phyloP scores from a whole-genome alignment of 2,329 filamentous ascomycete genomes.

The Blastomyces parvus region DNA sequence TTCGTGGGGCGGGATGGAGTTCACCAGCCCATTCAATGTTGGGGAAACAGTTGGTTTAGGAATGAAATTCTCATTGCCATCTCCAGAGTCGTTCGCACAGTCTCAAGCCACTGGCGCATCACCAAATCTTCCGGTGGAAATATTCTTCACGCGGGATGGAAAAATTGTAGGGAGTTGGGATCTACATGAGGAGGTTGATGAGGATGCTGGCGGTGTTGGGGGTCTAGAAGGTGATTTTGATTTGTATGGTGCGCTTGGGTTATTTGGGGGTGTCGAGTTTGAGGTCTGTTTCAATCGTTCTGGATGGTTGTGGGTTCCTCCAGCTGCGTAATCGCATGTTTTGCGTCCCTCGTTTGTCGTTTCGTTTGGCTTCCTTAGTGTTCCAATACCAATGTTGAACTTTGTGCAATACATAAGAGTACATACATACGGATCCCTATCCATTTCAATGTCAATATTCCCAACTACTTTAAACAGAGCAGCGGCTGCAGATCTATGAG shows the following conservation, averaged over 20 bases:
- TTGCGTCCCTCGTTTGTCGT: background rate
- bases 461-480: background rate
- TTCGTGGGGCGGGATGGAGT: conserved; percentile 50
- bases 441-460: background rate
- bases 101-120: conserved; percentile 17
- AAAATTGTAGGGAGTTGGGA: conserved; percentile 46
- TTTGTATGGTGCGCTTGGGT: conserved; percentile 50
- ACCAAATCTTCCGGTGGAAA: conserved; percentile 36
- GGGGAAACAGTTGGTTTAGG: conserved; percentile 52
- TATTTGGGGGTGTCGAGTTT: conserved; percentile 54
- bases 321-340: background rate
- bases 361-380: background rate
- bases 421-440: background rate
- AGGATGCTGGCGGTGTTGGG: conserved; percentile 50
- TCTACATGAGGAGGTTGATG: conserved; percentile 51
- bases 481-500: background rate
- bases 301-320: conserved; percentile 39
- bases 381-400: background rate
- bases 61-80: conserved; percentile 42
- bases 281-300: conserved; percentile 44
- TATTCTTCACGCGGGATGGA: conserved; percentile 54
- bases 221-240: conserved; percentile 60
- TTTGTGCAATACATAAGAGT: background rate
- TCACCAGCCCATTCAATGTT: conserved; percentile 43
- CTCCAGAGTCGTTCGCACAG: conserved; percentile 28